Evolutionary conservation across 1,284 basidiomycete species (phyloP), one percentile per base, ranked within the genome.

Genomic region (Boletellus deceptivus): DNA sequence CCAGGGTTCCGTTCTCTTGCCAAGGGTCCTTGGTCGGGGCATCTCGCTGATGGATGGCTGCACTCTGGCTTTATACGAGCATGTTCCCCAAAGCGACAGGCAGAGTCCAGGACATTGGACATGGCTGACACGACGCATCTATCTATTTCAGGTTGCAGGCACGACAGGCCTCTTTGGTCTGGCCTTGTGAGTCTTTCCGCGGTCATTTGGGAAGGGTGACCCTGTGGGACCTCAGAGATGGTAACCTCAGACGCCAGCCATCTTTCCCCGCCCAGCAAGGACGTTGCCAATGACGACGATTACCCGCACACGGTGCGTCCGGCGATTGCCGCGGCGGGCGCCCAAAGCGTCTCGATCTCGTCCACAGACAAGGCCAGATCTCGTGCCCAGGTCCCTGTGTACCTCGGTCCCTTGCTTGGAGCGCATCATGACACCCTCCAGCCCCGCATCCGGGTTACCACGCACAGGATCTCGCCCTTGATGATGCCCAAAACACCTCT

Each of bases 261-360:
- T 8, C 27, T 43, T 37, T 34, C 37, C 29, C 20, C 40, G 22
- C 24, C 31, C 31, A 24, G 18, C 38, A 25, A 50, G 10, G 38
- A 35, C 18, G 50, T 61, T 50, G 43, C 41, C 47, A 50, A 43
- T 47, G 49, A 46, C 61, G 48, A 51, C 50, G n/a, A 31, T 45
- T 25, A 38, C 27, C 45, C 22, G 14, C 48, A 38, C 11, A n/a
- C 34, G 34, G 18, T 31, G 24, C 33, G n/a, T 40, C 18, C 52
- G 54, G 57, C 46, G 57, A 54, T 63, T 49, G 40, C 61, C 59
- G 49, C 11, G 13, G 36, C 44, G 37, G 45, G 33, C 35, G 33
- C 24, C 48, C 29, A 14, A 25, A 27, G 40, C 44, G 17, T 29
- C 43, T 48, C 53, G 22, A 52, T 53, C 38, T 52, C 38, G 38